These are phyloP conservation scores for Blastobotrys capitulatus DNA, from an alignment of 1,139 yeast genomes.

Conservation along the genomic window DNA sequence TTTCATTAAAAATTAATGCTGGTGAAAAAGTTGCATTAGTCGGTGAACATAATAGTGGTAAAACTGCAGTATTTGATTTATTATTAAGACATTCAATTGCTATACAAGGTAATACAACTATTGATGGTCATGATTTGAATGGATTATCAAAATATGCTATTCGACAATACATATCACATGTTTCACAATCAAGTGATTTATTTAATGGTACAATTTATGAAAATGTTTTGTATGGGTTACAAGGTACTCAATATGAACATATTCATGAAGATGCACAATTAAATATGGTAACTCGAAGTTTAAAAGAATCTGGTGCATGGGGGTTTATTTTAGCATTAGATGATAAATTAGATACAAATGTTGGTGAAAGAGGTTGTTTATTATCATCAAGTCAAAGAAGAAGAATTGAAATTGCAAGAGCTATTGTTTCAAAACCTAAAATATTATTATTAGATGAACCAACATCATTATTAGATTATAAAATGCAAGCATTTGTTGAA, in stretches of 20 bases:
- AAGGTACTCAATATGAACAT: conserved; percentile 3
- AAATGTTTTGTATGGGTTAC: conserved; percentile 71
- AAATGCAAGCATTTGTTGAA: conserved; percentile 78
- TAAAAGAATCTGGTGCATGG: conserved; percentile 67
- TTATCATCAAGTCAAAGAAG: conserved; percentile 88
- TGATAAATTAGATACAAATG: conserved; percentile 71
- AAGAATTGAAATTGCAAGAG: conserved; percentile 77
- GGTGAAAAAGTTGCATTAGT: conserved; percentile 92
- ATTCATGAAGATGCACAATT: conserved; percentile 48
- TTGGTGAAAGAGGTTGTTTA: conserved; percentile 84
- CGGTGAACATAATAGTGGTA: conserved; percentile 95
- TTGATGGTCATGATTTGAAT: conserved; percentile 66
- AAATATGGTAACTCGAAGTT: conserved; percentile 55
- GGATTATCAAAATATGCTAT: conserved; percentile 67
- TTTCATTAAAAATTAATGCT: conserved; percentile 62
- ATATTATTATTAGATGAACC: conserved; percentile 75
- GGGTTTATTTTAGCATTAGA: conserved; percentile 71
- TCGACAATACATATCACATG: conserved; percentile 74
- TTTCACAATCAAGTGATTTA: conserved; percentile 89
- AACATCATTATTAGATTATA: conserved; percentile 78
- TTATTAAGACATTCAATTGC: conserved; percentile 81
- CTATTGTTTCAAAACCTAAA: conserved; percentile 66
- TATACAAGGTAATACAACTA: conserved; percentile 51
- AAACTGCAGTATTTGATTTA: conserved; percentile 81
- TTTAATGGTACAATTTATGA: conserved; percentile 87